Evolutionary conservation across 257 asterid species (phyloP), one percentile per base, ranked within the genome.

Genomic region (Gentiana dahurica): DNA sequence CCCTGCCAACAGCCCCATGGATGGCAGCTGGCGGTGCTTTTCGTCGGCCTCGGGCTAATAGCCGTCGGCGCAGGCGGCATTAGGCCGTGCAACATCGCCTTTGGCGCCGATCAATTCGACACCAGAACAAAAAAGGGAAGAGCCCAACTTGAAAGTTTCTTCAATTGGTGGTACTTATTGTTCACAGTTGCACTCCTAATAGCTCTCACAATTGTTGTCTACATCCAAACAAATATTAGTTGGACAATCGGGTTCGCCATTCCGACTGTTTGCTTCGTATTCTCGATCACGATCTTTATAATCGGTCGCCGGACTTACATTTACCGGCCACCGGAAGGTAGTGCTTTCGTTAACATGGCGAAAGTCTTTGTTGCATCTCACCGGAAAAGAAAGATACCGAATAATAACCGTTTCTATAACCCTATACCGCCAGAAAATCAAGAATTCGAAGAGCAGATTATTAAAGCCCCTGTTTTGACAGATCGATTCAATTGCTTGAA

Each of bases 151-250:
- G 79, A 75, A 44, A 81, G 93, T 50, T 86, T 86, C 76, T 86
- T 86, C 82, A 86, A 86, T 24, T 86, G 95, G 95, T 86, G 83
- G 4, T 86, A 83, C 62, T 71, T 86, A 72, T 81, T 94, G 4
- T 58, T 81, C 15, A 83, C 95, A 0, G 83, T 86, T 53, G 95
- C 95, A 1, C 79, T 75, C 63, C 66, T 83, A 82, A 65, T 83
- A 33, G 79, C 95, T 0, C 76, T 81, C 6, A 86, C 95, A 2
- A 55, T 67, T 5, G 84, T 86, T 6, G 95, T 86, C 0, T 86
- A 86, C 68, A 76, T 86, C 10, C 95, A 86, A 44, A 54, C 90
- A 1, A 79, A 81, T 59, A 39, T 79, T 48, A 86, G 83, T 37
- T 86, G 95, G 95, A 46, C 87, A 0, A 70, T 86, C 35, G 95